Percentiles rank a stretch among this genome's conserved stretches.
Conservation (phyloP, 1,284 basidiomycete genomes). For the Sutorius eximius region DNA sequence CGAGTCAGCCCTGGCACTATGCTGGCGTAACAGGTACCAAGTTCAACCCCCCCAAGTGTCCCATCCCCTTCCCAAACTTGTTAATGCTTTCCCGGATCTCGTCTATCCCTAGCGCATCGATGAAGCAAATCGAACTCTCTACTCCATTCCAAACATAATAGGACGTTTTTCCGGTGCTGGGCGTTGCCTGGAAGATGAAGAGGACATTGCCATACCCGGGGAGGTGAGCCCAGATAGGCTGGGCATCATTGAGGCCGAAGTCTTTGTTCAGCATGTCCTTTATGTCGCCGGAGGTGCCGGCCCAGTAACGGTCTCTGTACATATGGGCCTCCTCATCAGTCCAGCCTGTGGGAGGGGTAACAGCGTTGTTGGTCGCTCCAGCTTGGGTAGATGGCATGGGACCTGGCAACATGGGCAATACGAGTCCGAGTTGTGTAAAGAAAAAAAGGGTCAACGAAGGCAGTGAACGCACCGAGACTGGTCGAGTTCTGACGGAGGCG, state of each 20-base stretch:
- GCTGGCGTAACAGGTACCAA: no score
- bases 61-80: not conserved
- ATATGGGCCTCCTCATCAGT: not conserved
- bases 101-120: not conserved
- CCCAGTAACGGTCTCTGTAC: slow-evolving; percentile 1
- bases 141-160: slow-evolving; percentile 8
- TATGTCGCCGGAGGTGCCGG: not conserved
- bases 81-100: not conserved
- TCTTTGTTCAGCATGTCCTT: not conserved
- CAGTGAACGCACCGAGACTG: no score
- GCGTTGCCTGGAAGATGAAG: not conserved
- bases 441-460: no score
- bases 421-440: no score
- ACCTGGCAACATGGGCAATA: no score
- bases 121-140: not conserved
- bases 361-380: no score
- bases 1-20: no score
- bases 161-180: not conserved
- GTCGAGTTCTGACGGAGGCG: no score
- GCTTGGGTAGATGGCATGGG: no score
- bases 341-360: slow-evolving; percentile 2
- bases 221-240: slow-evolving; percentile 1
- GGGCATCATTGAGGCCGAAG: not conserved
- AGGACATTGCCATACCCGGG: not conserved
- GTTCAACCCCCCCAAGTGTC: not conserved